Evolutionary conservation across 2,329 filamentous ascomycete species (phyloP).

Genomic region (Talaromyces sp.): DNA sequence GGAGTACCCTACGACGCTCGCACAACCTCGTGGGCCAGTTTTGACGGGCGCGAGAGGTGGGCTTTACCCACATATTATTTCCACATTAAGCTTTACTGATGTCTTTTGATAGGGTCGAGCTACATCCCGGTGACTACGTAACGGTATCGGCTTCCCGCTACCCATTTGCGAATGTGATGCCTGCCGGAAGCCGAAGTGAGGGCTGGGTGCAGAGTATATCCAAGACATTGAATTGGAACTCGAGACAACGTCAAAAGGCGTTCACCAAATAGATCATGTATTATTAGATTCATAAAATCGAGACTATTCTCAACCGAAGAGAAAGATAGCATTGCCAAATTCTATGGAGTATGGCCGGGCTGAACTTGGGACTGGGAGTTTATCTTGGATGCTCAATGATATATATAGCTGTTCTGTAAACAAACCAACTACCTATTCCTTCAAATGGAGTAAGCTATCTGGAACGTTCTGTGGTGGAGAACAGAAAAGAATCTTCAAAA

Average conservation of each 20-base stretch:
- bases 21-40: slow-evolving; percentile 92
- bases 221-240: slow-evolving; percentile 49
- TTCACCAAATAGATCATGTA: slow-evolving; percentile 20
- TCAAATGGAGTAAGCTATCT: not conserved
- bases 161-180: slow-evolving; percentile 48
- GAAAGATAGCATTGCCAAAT: not conserved
- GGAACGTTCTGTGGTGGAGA: slow-evolving; percentile 4
- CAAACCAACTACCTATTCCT: not conserved
- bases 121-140: slow-evolving; percentile 48
- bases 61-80: slow-evolving; percentile 11
- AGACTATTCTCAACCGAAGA: not conserved
- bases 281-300: slow-evolving; percentile 14
- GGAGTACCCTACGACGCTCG: slow-evolving; percentile 93
- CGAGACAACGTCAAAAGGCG: slow-evolving; percentile 43
- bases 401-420: not conserved
- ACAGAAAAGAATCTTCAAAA: too few species aligned
- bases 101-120: slow-evolving; percentile 37
- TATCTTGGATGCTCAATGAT: too few species aligned
- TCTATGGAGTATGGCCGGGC: not conserved
- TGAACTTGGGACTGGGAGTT: not conserved
- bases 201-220: slow-evolving; percentile 50
- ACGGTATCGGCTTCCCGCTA: slow-evolving; percentile 50
- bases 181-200: slow-evolving; percentile 40
- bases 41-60: slow-evolving; percentile 81
- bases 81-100: slow-evolving; percentile 14